Evolutionary conservation across 768 basidiomycete species (phyloP).

Genomic region (Amanita jacksonii): DNA sequence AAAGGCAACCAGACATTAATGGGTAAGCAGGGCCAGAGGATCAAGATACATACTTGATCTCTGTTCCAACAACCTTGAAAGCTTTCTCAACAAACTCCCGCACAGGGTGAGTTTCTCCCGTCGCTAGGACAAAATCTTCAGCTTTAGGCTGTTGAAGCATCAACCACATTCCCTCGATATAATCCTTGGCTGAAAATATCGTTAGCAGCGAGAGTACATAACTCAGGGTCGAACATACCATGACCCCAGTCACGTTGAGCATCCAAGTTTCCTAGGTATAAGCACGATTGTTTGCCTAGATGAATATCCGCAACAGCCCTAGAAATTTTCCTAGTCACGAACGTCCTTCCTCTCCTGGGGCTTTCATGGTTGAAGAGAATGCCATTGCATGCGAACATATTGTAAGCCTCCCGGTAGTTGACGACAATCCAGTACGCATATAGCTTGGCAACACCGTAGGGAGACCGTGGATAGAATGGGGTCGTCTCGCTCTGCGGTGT

Average conservation of each 20-base stretch:
- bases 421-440: slow-evolving; percentile 88
- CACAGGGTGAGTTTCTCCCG: slow-evolving; percentile 92
- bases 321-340: slow-evolving; percentile 93
- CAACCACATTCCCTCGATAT: slow-evolving; percentile 97
- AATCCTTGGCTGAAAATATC: slow-evolving; percentile 56
- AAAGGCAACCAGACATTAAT: not conserved
- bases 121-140: slow-evolving; percentile 91
- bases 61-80: slow-evolving; percentile 58
- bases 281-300: slow-evolving; percentile 78
- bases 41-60: slow-evolving; percentile 43
- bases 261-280: slow-evolving; percentile 93
- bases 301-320: slow-evolving; percentile 89
- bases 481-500: slow-evolving; percentile 94
- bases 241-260: slow-evolving; percentile 98
- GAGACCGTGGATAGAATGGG: slow-evolving; percentile 96
- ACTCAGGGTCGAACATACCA: slow-evolving; percentile 37
- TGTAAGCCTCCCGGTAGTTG: slow-evolving; percentile 92
- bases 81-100: slow-evolving; percentile 89
- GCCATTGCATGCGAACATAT: slow-evolving; percentile 94
- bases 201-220: not conserved
- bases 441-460: slow-evolving; percentile 93
- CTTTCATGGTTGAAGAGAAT: slow-evolving; percentile 99
- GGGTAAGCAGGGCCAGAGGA: not conserved
- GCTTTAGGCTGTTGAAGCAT: slow-evolving; percentile 83
- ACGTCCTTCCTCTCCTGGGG: slow-evolving; percentile 87